Percentiles rank a stretch among this genome's conserved stretches.
phyloP scores from a whole-genome alignment of 495 filamentous ascomycete genomes.

The Parmelia sp. region DNA sequence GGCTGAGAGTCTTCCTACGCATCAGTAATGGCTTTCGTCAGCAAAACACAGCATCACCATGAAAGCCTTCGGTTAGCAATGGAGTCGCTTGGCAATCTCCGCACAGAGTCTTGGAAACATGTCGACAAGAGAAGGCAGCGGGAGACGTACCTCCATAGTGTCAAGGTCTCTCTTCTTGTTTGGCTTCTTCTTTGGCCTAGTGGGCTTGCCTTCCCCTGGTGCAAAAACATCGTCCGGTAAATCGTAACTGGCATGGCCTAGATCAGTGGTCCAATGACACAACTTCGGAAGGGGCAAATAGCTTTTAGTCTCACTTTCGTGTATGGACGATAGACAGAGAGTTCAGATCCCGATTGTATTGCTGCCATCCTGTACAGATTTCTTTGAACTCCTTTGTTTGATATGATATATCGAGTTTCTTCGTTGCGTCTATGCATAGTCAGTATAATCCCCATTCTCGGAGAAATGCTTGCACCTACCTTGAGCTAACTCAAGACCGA shows the following conservation, averaged over 20 bases:
- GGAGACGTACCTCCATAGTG: slow-evolving; percentile 22
- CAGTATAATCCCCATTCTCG: slow-evolving; percentile 25
- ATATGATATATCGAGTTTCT: slow-evolving; percentile 57
- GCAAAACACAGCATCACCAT: slow-evolving; percentile 14
- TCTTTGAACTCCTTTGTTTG: slow-evolving; percentile 71
- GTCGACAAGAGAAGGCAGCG: neutral
- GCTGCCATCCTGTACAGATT: slow-evolving; percentile 57
- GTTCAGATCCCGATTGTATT: slow-evolving; percentile 57
- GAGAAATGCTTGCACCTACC: slow-evolving; percentile 46
- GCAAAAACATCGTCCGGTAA: slow-evolving; percentile 86
- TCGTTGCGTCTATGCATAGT: slow-evolving; percentile 38
- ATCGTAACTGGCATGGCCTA: slow-evolving; percentile 54
- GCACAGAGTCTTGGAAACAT: neutral
- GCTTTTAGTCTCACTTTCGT: slow-evolving; percentile 56
- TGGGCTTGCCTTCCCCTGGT: slow-evolving; percentile 66
- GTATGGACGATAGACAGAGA: slow-evolving; percentile 67
- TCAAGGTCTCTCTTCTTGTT: slow-evolving; percentile 34
- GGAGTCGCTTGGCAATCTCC: neutral
- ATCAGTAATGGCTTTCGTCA: slow-evolving; percentile 14
- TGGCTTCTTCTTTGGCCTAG: slow-evolving; percentile 57
- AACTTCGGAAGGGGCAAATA: neutral
- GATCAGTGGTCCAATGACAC: slow-evolving; percentile 19
- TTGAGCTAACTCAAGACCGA: slow-evolving; percentile 67
- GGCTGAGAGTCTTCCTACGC: slow-evolving; percentile 8
- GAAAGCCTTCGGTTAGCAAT: slow-evolving; percentile 1